Conservation (phyloP, 2,329 filamentous ascomycete genomes). For the Fragosphaeria purpurea region DNA sequence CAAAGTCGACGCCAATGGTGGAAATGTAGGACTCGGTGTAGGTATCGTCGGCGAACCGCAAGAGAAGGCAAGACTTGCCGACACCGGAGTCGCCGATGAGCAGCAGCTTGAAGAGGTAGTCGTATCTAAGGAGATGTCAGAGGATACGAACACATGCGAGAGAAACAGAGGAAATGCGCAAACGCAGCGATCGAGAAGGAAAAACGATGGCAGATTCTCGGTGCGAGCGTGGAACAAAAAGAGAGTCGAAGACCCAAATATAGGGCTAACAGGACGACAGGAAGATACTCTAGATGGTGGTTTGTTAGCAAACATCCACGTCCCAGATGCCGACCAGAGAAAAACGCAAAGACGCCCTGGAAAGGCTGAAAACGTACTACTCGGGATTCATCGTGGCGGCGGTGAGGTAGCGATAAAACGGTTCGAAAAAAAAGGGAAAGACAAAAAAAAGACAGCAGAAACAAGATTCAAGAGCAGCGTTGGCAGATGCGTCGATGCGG, state of each 20-base stretch:
- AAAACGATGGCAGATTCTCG: conserved; percentile 6
- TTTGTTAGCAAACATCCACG: neutral
- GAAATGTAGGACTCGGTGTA: conserved; percentile 99
- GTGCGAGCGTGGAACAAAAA: conserved; percentile 11
- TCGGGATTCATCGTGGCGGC: conserved; percentile 73
- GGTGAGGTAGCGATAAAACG: conserved; percentile 7
- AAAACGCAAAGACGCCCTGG: neutral
- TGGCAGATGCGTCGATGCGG: neutral
- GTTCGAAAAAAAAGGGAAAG: neutral
- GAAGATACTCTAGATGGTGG: conserved; percentile 4
- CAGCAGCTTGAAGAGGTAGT: conserved; percentile 99
- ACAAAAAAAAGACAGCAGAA: neutral
- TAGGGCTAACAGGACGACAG: neutral
- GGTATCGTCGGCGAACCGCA: conserved; percentile 97
- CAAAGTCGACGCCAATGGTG: conserved; percentile 98
- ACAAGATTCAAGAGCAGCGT: neutral
- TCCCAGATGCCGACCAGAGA: neutral
- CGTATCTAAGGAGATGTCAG: conserved; percentile 61
- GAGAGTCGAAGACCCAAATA: neutral
- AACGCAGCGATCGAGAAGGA: too few relatives aligned
- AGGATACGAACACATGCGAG: too few relatives aligned
- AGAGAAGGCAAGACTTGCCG: conserved; percentile 96
- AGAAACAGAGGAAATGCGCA: too few relatives aligned
- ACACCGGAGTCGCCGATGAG: conserved; percentile 99
- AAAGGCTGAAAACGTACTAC: conserved; percentile 50